A percentile compares a stretch with the other conserved stretches of the same genome.
These are phyloP conservation scores for Sclerospora graminicola DNA, from an alignment of 352 stramenopile genomes.

Conservation along the genomic window DNA sequence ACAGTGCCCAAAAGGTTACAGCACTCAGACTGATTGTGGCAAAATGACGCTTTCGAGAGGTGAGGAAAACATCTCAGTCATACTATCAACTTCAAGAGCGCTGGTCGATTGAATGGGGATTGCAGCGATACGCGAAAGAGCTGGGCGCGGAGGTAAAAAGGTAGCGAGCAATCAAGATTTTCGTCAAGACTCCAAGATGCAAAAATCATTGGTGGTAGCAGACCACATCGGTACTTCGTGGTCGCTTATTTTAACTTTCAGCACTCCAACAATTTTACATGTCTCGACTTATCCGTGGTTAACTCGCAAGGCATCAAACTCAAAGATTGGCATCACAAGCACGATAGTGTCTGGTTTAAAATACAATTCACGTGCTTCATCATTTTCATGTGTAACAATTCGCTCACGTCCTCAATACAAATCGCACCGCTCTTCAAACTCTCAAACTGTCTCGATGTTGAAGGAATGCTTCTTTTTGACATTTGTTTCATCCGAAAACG, in stretches of 20 bases:
- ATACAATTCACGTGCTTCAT: conserved; percentile 30
- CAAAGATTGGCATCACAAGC: conserved; percentile 34
- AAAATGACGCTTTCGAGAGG: conserved; percentile 18
- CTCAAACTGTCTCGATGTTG: conserved; percentile 23
- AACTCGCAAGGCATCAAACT: no score
- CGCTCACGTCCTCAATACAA: conserved; percentile 13
- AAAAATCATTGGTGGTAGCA: conserved; percentile 47
- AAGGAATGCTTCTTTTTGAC: conserved; percentile 24
- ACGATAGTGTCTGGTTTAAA: conserved; percentile 25
- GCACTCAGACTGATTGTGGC: conserved; percentile 17
- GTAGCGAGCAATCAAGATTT: conserved; percentile 57
- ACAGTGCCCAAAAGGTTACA: no score
- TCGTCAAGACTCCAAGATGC: conserved; percentile 55
- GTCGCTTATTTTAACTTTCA: conserved; percentile 47
- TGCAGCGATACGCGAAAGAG: conserved; percentile 37
- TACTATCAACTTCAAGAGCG: conserved; percentile 2
- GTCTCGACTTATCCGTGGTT: conserved; percentile 9
- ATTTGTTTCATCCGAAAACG: conserved; percentile 58
- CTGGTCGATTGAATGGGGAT: neutral
- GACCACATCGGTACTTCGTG: conserved; percentile 1
- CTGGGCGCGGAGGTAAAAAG: conserved; percentile 63
- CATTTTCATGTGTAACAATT: conserved; percentile 10
- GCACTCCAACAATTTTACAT: conserved; percentile 37
- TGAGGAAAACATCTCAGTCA: conserved; percentile 21
- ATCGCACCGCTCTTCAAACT: conserved; percentile 19